These are phyloP conservation scores for Colletotrichum karsti DNA, from an alignment of 2,329 filamentous ascomycete species.

Conservation along the genomic window DNA sequence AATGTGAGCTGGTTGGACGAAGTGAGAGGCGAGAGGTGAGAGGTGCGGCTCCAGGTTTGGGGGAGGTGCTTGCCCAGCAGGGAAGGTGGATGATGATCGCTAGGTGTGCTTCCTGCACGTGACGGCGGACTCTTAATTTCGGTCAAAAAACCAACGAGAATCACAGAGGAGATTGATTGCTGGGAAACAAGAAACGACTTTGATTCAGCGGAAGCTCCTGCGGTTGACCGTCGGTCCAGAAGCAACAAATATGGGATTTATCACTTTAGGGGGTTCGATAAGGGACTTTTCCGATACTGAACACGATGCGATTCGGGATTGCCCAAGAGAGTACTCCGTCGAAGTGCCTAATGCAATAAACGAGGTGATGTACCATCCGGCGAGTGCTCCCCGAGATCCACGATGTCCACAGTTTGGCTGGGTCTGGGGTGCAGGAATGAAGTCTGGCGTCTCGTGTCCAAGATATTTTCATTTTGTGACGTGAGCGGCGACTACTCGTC, in stretches of 20 bases:
- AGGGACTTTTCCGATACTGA: background rate
- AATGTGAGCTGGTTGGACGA: background rate
- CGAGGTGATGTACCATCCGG: constrained; percentile 6
- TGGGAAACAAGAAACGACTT: background rate
- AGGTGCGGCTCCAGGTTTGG: background rate
- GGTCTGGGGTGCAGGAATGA: constrained; percentile 8
- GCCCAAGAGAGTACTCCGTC: background rate
- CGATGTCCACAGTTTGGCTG: background rate
- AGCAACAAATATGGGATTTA: background rate
- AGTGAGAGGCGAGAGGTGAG: background rate
- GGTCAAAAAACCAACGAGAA: background rate
- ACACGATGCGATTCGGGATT: background rate
- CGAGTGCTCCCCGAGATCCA: background rate
- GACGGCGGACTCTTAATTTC: background rate
- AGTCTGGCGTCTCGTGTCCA: background rate
- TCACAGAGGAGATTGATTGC: background rate
- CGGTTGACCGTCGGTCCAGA: background rate
- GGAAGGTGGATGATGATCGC: constrained; percentile 24
- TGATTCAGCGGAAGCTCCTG: background rate
- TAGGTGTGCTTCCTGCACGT: constrained; percentile 17
- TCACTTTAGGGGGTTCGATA: background rate
- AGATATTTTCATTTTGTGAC: background rate
- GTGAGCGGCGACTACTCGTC: too few species aligned
- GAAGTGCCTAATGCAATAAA: constrained; percentile 3
- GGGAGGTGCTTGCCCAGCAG: constrained; percentile 12